Evolutionary conservation across 345 rosid genomes (phyloP), one percentile per base, ranked within the genome.

Genomic region (Lumnitzera racemosa): DNA sequence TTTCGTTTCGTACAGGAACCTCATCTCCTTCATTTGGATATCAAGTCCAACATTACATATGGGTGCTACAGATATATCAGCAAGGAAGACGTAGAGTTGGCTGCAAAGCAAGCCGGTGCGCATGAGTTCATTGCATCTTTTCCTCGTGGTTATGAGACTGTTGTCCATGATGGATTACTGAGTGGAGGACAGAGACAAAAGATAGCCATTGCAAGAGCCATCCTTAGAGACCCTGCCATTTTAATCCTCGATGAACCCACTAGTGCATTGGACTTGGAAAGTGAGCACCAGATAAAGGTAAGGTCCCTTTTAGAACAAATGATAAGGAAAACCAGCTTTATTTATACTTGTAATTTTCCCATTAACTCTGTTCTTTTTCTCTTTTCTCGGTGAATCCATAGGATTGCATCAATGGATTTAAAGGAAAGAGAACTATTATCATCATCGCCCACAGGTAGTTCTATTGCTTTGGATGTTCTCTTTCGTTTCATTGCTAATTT

Each of bases 61-160:
- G 85, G 85, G 49, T 80, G 76, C 65, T 62, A 62, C 3, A 43
- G 57, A 46, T 67, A 74, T 2, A 47, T 74, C 17, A 70, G 49
- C 53, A 63, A 72, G 20, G 78, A 57, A 65, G 85, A 65, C 46
- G 16, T 80, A 23, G 72, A 72, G 59, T 57, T 46, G 70, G 81
- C 85, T 67, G 81, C 85, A 9, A 70, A 68, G 61, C 80, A 74
- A 51, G 88, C 88, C 17, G 71, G 75, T 63, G 91, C 76, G 29
- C 88, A 85, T 24, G 84, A 78, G n/a, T 85, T 85, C 50, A 83
- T 83, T 53, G 74, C 81, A 31, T 73, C 80, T 67, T 80, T 85
- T 72, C 91, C 91, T 13, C 61, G 58, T 55, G 91, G 88, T 50
- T 85, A 85, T 48, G 69, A 77, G 56, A 83, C 91, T 15, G 61